Conservation (phyloP, 352 stramenopile genomes). For the Phytopythium cucurbitacearum region DNA sequence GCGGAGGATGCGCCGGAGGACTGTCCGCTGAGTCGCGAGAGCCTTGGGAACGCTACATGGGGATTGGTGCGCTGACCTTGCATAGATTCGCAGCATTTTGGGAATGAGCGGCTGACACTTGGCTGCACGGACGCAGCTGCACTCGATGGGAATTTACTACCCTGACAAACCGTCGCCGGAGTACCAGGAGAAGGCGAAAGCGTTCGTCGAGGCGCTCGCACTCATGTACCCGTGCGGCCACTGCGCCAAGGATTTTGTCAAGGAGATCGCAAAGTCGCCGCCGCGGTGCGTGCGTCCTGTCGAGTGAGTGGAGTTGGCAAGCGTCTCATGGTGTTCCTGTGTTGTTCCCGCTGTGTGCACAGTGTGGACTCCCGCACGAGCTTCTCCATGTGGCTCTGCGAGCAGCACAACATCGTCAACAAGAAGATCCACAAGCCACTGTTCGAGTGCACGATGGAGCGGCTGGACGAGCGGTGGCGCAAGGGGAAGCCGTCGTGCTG, state of each 20-base stretch:
- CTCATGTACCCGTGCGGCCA: conserved; percentile 92
- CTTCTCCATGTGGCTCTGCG: conserved; percentile 95
- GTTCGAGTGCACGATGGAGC: conserved; percentile 92
- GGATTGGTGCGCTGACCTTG: conserved; percentile 48
- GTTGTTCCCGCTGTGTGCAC: background rate
- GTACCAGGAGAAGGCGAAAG: conserved; percentile 86
- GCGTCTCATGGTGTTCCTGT: background rate
- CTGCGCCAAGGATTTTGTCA: conserved; percentile 94
- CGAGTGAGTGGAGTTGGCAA: background rate
- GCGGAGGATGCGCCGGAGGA: conserved; percentile 27
- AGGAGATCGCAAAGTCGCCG: conserved; percentile 91
- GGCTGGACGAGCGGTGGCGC: conserved; percentile 93
- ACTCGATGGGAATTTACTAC: conserved; percentile 96
- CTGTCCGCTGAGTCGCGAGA: conserved; percentile 82
- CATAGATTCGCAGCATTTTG: background rate
- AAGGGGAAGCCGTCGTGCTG: conserved; percentile 88
- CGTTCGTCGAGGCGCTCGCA: conserved; percentile 90
- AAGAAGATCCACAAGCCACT: conserved; percentile 94
- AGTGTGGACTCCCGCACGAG: conserved; percentile 89
- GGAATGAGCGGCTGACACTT: background rate
- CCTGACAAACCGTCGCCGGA: conserved; percentile 90
- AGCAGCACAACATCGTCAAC: conserved; percentile 98
- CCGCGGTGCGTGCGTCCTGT: conserved; percentile 57
- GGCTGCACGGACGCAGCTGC: conserved; percentile 44
- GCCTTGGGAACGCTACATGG: conserved; percentile 87